These are phyloP conservation scores for Penicillium sp. DNA, from an alignment of 2,329 filamentous ascomycete species.

Conservation along the genomic window DNA sequence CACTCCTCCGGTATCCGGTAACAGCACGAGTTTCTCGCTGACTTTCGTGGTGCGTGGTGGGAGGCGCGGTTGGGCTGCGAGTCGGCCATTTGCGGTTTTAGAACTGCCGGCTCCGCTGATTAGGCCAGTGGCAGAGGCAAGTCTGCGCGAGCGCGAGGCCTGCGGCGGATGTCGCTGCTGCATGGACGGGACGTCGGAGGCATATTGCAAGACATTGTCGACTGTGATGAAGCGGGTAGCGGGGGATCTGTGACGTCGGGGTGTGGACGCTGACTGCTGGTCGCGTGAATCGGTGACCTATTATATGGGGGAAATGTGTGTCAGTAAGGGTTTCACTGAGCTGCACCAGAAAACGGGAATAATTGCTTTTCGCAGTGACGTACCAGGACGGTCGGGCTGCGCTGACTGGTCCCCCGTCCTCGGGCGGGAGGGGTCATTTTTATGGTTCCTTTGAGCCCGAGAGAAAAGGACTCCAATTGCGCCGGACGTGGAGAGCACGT, in stretches of 20 bases:
- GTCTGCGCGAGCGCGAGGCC: conserved; percentile 36
- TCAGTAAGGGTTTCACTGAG: conserved; percentile 15
- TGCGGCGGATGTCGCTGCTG: conserved; percentile 74
- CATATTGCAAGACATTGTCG: conserved; percentile 92
- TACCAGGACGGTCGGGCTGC: conserved; percentile 52
- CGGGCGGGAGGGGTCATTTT: conserved; percentile 33
- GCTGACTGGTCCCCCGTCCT: conserved; percentile 41
- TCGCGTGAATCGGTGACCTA: conserved; percentile 52
- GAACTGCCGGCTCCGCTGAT: conserved; percentile 40
- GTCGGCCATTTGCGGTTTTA: conserved; percentile 60
- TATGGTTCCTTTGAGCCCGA: neutral
- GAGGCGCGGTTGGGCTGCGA: conserved; percentile 62
- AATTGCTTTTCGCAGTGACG: conserved; percentile 17
- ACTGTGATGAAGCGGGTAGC: conserved; percentile 80
- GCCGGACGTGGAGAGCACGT: neutral
- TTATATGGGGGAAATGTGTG: neutral
- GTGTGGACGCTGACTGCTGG: conserved; percentile 34
- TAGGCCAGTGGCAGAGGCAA: conserved; percentile 36
- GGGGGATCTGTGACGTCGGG: conserved; percentile 35
- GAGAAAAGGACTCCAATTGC: conserved; percentile 5
- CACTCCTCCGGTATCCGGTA: conserved; percentile 71
- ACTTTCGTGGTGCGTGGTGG: conserved; percentile 90
- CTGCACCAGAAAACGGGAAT: neutral
- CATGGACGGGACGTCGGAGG: conserved; percentile 92
- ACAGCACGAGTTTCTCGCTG: conserved; percentile 92